Evolutionary conservation across 495 filamentous ascomycete genomes (phyloP).

Genomic region (Glutinoglossum americanum): DNA sequence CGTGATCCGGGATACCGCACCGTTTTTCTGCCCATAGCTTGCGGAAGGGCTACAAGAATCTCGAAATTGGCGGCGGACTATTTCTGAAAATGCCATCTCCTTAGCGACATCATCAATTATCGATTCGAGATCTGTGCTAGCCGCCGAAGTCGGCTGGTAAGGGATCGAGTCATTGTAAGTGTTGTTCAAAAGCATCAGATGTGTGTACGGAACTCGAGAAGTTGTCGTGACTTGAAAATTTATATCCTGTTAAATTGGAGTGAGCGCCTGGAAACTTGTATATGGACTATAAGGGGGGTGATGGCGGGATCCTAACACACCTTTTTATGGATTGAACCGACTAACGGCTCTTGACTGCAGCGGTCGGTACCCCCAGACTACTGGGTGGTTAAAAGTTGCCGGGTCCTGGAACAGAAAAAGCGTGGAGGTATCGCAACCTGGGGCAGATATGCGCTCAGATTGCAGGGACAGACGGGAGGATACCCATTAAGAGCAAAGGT

Average conservation of each 20-base stretch:
- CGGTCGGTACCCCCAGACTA: not conserved
- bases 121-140: not conserved
- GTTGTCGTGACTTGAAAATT: not conserved
- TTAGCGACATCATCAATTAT: not conserved
- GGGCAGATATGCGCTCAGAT: slow-evolving; percentile 2
- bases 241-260: not conserved
- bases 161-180: not conserved
- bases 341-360: not conserved
- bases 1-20: not conserved
- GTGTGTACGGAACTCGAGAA: not conserved
- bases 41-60: not conserved
- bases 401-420: not conserved
- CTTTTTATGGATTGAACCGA: not conserved
- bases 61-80: not conserved
- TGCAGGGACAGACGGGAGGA: not conserved
- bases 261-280: not conserved
- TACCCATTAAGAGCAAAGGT: not conserved
- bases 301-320: not conserved
- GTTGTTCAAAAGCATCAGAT: not conserved
- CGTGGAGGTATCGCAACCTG: slow-evolving; percentile 1
- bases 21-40: not conserved
- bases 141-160: not conserved
- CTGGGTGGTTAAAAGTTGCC: not conserved
- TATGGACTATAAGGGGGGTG: not conserved
- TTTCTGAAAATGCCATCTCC: not conserved